Conservation (phyloP, 129 eudicot genomes). For the Gnaphalium uliginosum region DNA sequence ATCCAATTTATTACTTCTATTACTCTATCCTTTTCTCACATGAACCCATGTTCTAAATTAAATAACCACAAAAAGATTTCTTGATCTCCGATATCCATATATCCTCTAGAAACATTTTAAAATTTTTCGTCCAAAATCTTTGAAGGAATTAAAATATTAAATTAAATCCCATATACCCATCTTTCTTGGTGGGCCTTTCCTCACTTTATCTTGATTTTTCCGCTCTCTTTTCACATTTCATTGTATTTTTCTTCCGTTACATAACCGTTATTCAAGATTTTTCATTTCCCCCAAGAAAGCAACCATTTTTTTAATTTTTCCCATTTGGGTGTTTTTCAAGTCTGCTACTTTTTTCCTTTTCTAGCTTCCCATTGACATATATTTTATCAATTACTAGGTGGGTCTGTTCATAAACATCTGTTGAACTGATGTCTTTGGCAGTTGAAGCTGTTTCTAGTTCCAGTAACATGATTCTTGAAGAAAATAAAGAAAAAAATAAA, state of each 20-base stretch:
- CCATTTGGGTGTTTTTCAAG: constrained; percentile 27
- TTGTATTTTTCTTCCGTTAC: constrained; percentile 33
- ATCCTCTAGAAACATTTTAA: too few relatives aligned
- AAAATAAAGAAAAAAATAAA: constrained; percentile 29
- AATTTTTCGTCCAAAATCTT: background rate
- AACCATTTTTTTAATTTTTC: background rate
- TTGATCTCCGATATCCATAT: too few relatives aligned
- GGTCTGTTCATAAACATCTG: constrained; percentile 23
- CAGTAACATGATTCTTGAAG: constrained; percentile 46
- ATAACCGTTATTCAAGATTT: constrained; percentile 30
- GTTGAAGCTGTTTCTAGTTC: constrained; percentile 45
- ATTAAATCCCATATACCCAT: background rate
- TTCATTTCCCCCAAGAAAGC: constrained; percentile 28
- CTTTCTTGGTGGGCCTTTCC: background rate
- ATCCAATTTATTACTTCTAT: too few relatives aligned
- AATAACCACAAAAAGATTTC: too few relatives aligned
- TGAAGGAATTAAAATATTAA: background rate
- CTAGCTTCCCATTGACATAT: background rate
- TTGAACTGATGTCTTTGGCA: constrained; percentile 39
- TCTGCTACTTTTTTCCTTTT: background rate
- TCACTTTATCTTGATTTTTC: constrained; percentile 27
- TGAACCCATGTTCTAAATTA: too few relatives aligned
- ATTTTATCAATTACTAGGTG: constrained; percentile 16
- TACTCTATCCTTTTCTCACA: too few relatives aligned
- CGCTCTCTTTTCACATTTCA: constrained; percentile 22